Conservation (phyloP, 257 asterid species). For the Gentiana macrophylla region DNA sequence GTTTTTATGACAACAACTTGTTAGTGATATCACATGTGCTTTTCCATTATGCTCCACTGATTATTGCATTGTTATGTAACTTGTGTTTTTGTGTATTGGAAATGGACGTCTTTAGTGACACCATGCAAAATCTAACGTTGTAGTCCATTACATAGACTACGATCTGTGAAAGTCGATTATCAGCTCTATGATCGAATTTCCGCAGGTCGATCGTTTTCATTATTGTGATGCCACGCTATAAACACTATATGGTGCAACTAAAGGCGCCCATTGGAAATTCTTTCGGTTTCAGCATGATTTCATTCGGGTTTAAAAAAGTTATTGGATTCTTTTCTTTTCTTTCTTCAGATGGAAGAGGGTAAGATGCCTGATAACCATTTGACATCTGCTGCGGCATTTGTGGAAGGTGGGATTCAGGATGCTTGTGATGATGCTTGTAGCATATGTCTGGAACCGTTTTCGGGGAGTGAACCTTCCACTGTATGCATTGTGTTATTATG, state of each 20-base stretch:
- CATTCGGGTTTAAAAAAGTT: slow-evolving; percentile 19
- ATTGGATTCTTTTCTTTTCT: neutral
- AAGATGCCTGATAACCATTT: slow-evolving; percentile 44
- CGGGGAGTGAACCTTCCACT: slow-evolving; percentile 70
- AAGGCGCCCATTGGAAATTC: too few species aligned
- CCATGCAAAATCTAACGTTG: too few species aligned
- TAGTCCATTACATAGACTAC: too few species aligned
- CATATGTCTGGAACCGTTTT: slow-evolving; percentile 80
- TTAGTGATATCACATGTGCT: too few species aligned
- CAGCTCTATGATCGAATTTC: neutral
- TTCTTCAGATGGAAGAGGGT: slow-evolving; percentile 65
- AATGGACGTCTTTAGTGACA: too few species aligned
- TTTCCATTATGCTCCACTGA: too few species aligned
- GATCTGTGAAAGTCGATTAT: neutral
- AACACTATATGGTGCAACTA: too few species aligned
- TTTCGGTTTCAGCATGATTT: neutral
- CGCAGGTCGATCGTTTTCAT: too few species aligned
- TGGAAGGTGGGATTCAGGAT: slow-evolving; percentile 88
- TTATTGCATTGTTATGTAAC: too few species aligned
- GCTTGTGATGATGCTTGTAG: slow-evolving; percentile 94
- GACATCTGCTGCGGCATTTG: slow-evolving; percentile 86
- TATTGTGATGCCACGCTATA: too few species aligned
- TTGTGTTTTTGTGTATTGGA: too few species aligned
- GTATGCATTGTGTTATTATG: slow-evolving; percentile 24
- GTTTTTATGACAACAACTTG: too few species aligned